Evolutionary conservation across 768 basidiomycete species (phyloP).

Genomic region (Mycena pura): DNA sequence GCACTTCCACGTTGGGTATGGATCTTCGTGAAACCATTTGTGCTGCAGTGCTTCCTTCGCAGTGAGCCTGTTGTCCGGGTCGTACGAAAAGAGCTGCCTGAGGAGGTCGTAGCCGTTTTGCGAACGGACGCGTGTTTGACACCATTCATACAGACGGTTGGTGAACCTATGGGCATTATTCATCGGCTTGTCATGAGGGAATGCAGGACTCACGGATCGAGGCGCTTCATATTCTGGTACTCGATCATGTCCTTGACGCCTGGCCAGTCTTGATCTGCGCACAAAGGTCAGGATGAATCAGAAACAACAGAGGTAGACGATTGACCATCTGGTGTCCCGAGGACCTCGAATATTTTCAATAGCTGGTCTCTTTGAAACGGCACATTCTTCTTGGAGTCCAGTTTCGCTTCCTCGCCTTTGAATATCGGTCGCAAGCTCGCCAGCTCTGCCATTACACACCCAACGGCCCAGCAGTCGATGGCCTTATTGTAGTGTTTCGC

Average conservation of each 20-base stretch:
- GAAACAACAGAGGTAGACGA: not conserved
- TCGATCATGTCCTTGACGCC: constrained; percentile 87
- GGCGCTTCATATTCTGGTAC: constrained; percentile 79
- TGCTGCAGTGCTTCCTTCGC: constrained; percentile 84
- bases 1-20: constrained; percentile 84
- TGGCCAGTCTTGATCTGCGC: constrained; percentile 85
- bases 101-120: constrained; percentile 82
- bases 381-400: constrained; percentile 96
- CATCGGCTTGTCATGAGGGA: not conserved
- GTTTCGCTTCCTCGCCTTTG: constrained; percentile 98
- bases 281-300: constrained; percentile 6
- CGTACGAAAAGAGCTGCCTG: constrained; percentile 85
- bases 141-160: constrained; percentile 80
- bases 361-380: constrained; percentile 97
- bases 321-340: constrained; percentile 87
- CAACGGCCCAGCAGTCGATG: constrained; percentile 97
- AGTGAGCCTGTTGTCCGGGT: constrained; percentile 86
- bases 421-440: constrained; percentile 95
- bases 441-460: constrained; percentile 96
- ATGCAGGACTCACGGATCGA: constrained; percentile 70
- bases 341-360: constrained; percentile 92
- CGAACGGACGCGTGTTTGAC: constrained; percentile 64
- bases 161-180: constrained; percentile 38
- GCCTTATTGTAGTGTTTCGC: constrained; percentile 98
- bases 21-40: constrained; percentile 93